Evolutionary conservation across 2,329 filamentous ascomycete species (phyloP).

Genomic region (Berkeleyomyces basicola): DNA sequence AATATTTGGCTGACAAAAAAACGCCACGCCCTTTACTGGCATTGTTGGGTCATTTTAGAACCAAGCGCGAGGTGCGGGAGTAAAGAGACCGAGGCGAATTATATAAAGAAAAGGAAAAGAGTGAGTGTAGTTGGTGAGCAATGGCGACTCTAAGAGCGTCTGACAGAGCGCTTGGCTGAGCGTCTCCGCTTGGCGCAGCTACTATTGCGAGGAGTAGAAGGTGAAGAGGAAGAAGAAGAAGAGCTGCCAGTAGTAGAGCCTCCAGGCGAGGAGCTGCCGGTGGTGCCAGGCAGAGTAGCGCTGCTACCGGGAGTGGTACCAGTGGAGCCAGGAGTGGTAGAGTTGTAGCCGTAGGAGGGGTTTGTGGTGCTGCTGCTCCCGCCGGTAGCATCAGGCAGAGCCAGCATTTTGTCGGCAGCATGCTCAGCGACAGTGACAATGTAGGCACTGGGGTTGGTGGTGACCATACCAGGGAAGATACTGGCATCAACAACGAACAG

Average conservation of each 20-base stretch:
- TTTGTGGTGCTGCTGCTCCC: not conserved
- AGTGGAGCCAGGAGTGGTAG: not conserved
- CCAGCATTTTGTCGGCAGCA: conserved; percentile 26
- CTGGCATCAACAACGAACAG: conserved; percentile 51
- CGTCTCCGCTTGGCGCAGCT: not conserved
- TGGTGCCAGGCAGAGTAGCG: not conserved
- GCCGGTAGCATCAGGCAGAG: conserved; percentile 2
- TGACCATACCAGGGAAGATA: conserved; percentile 52
- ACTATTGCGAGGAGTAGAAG: not conserved
- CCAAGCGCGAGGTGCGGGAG: not conserved
- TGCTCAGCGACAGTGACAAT: conserved; percentile 49
- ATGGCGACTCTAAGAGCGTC: not conserved
- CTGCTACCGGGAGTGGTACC: not conserved
- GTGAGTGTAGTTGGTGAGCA: not conserved
- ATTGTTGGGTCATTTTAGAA: not conserved
- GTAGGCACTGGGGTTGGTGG: conserved; percentile 49
- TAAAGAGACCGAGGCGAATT: not conserved
- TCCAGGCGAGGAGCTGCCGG: not conserved
- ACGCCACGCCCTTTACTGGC: not conserved
- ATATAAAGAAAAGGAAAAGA: not conserved
- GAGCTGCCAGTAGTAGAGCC: not conserved
- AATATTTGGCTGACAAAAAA: not conserved
- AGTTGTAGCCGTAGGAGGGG: not conserved
- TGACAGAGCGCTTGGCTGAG: not conserved
- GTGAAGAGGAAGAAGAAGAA: not conserved